Conservation (phyloP, 805 yeast species). For the Yarrowia sp. region DNA sequence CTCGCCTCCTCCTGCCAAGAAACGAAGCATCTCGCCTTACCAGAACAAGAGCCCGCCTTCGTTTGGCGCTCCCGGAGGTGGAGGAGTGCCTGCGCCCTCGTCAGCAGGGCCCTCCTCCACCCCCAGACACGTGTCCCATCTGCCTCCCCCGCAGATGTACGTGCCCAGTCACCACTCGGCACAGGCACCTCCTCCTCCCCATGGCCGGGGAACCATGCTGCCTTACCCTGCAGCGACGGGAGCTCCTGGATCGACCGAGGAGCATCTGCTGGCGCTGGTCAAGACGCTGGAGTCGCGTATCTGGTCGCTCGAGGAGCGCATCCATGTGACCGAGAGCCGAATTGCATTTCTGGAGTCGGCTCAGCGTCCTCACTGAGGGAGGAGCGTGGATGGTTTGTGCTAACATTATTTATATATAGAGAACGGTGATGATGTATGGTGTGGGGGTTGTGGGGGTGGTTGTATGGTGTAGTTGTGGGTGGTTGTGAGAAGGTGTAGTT, state of each 20-base stretch:
- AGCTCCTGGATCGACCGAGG: constrained; percentile 39
- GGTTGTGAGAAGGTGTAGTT: too few species aligned
- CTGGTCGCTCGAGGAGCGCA: constrained; percentile 48
- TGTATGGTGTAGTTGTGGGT: too few species aligned
- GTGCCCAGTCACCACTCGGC: constrained; percentile 32
- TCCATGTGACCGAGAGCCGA: constrained; percentile 48
- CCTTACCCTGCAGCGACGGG: constrained; percentile 26
- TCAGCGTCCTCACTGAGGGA: constrained; percentile 14
- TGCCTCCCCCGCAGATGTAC: constrained; percentile 34
- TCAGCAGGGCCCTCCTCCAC: not conserved
- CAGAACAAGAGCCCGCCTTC: constrained; percentile 37
- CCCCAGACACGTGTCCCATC: constrained; percentile 23
- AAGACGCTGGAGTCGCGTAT: constrained; percentile 47
- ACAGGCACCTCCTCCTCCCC: constrained; percentile 31
- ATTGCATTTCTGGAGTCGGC: constrained; percentile 42
- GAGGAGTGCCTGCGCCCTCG: constrained; percentile 12
- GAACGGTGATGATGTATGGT: constrained; percentile 14
- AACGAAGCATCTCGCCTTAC: constrained; percentile 22
- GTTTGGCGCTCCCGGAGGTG: constrained; percentile 30
- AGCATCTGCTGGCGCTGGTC: constrained; percentile 43
- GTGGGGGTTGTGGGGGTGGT: too few species aligned
- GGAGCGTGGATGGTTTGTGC: not conserved
- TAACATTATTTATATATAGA: constrained; percentile 36
- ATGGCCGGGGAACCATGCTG: constrained; percentile 37
- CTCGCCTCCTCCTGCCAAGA: constrained; percentile 33